phyloP scores from a whole-genome alignment of 1,284 basidiomycete species.

The Ustilago sp. region DNA sequence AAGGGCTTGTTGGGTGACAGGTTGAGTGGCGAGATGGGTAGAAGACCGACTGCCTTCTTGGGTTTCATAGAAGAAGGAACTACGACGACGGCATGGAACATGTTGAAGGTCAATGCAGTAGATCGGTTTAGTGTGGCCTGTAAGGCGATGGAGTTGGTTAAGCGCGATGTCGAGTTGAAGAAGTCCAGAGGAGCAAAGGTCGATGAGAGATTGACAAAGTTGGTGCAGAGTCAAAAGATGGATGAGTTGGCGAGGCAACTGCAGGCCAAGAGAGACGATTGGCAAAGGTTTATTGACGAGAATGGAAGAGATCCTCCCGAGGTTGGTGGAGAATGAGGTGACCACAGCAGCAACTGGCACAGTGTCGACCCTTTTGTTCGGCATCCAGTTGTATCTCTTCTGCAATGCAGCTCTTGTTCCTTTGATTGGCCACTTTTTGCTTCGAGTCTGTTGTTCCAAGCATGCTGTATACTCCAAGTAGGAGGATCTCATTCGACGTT shows the following conservation, averaged over 20 bases:
- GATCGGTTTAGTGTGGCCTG: conserved; percentile 72
- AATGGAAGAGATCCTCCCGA: conserved; percentile 39
- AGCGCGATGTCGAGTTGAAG: conserved; percentile 18
- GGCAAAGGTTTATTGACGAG: conserved; percentile 70
- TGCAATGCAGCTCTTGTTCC: not conserved
- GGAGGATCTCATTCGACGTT: not conserved
- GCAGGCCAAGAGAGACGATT: conserved; percentile 69
- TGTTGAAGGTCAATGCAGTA: conserved; percentile 71
- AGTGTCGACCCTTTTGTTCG: not conserved
- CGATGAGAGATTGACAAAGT: conserved; percentile 40
- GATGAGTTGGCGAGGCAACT: conserved; percentile 70
- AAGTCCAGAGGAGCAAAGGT: conserved; percentile 23
- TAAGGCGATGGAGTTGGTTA: conserved; percentile 69
- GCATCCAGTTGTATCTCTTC: not conserved
- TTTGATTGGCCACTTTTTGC: too few species aligned
- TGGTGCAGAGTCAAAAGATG: conserved; percentile 65
- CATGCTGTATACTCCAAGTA: not conserved
- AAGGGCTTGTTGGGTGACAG: conserved; percentile 50
- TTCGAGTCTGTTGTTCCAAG: not conserved
- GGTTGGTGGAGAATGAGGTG: not conserved
- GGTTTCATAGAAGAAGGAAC: conserved; percentile 72
- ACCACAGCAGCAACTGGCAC: not conserved
- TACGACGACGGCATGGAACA: conserved; percentile 72
- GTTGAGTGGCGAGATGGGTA: conserved; percentile 22
- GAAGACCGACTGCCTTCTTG: conserved; percentile 22